These are phyloP conservation scores for Isabelozyma heimii DNA, from an alignment of 805 yeast species.

Conservation along the genomic window DNA sequence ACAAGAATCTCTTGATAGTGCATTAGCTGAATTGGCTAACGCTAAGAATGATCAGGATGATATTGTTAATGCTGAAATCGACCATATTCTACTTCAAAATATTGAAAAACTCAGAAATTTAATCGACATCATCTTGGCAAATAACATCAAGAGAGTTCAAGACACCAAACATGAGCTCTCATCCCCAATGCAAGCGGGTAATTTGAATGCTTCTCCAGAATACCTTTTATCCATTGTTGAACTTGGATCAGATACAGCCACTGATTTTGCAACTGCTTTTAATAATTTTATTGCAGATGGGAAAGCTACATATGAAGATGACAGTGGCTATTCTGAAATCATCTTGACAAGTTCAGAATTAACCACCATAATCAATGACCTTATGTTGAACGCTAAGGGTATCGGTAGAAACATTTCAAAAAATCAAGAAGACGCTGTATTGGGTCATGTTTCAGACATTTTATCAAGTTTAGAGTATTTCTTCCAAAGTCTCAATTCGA, in stretches of 20 bases:
- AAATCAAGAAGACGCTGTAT: slow-evolving; percentile 53
- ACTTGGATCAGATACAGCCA: slow-evolving; percentile 64
- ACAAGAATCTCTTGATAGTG: slow-evolving; percentile 76
- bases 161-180: slow-evolving; percentile 67
- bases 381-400: slow-evolving; percentile 69
- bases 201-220: slow-evolving; percentile 70
- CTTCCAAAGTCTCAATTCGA: slow-evolving; percentile 57
- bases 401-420: slow-evolving; percentile 51
- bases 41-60: slow-evolving; percentile 48
- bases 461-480: slow-evolving; percentile 63
- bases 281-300: slow-evolving; percentile 78
- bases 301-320: slow-evolving; percentile 39
- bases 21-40: slow-evolving; percentile 57
- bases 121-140: slow-evolving; percentile 67
- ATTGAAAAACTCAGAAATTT: slow-evolving; percentile 47
- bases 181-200: slow-evolving; percentile 82
- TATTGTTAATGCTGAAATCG: slow-evolving; percentile 59
- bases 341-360: slow-evolving; percentile 64
- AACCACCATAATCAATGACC: slow-evolving; percentile 58
- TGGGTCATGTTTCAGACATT: slow-evolving; percentile 49
- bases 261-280: slow-evolving; percentile 77
- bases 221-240: slow-evolving; percentile 68
- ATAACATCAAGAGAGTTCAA: slow-evolving; percentile 72
- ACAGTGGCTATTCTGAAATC: slow-evolving; percentile 58
- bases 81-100: slow-evolving; percentile 47